Base-by-base conservation (phyloP, 1,284 basidiomycete genomes). In the Papiliotrema flavescens region DNA sequence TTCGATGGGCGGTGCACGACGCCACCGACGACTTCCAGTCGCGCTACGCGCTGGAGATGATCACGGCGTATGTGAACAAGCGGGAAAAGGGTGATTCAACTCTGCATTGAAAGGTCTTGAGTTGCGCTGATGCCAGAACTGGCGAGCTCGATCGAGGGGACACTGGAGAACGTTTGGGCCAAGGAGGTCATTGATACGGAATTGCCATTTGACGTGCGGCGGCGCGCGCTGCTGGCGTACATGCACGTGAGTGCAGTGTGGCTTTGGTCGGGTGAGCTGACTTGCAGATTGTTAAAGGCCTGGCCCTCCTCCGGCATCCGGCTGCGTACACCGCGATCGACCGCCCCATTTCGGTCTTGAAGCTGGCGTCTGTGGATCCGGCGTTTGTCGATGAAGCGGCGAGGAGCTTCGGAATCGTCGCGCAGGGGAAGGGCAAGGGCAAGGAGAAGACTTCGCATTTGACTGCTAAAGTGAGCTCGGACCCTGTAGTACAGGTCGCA, bases 31-130 rank as follows among this genome's bases (percentile, higher is more conserved):
- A 79, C 23, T 67, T 81, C 2, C 89, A 91, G 70, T 78, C 81
- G 53, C 79, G 81, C 24, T 80, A 84, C 22, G 81, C 80, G 1
- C 80, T 84, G 60, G 83, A 87, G 46, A 66, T 87, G 14, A 76
- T 91, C 13, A 80, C 84, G 0, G 83, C 85, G 1, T 76, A 88
- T 24, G 73, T 91, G 20, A 96, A 96, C 73, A 90, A 91, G 74
- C 82, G 84, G 46, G 78, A 79, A 9, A 78, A 83, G 47, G 83
- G 89, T 88, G 49, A 55, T 34, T 46, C 4, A 13, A 23, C 4
- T 20, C 24, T 35, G 17, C 44, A 20, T 20, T n/a, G 15, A 26
- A 43, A 45, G 28, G 17, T 20, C 7, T 24, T n/a, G 1, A 20
- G 8, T 22, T 44, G 20, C 8, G 23, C 20, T 44, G 23, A 44